Base-by-base conservation (phyloP, 83 land plant species). In the Picea engelmannii region DNA sequence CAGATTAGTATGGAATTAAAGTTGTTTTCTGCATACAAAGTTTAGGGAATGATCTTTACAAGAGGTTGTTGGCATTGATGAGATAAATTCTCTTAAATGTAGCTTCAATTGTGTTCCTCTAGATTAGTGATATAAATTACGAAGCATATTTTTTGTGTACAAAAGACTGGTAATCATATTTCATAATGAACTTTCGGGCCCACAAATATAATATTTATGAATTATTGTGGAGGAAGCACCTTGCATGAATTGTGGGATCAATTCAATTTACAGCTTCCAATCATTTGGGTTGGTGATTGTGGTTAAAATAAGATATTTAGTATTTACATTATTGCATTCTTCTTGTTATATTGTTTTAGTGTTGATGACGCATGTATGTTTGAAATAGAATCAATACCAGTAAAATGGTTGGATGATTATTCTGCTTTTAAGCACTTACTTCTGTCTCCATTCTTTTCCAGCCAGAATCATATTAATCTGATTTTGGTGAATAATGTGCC, bases 401-500 rank as follows among this genome's bases (percentile, higher is more conserved):
- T 74, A 24, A 49, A 74, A 47, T 21, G 77, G 49, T 74, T 23
- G 13, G 77, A 82, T 6, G n/a, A 62, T 16, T 62, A n/a, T 17
- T 13, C 40, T 25, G 70, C 6, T 60, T 78, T 62, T 78, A 15
- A 78, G 23, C 42, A 23, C 13, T 21, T 15, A 69, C 55, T n/a
- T 78, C 18, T 78, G 52, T 27, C 63, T 42, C n/a, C 1, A 40
- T 52, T 89, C n/a, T 16, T 83, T 64, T 87, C 55, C 89, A 97
- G 99, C 82, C 99, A 92, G 86, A 97, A 97, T 78, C 99, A 97
- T 88, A 86, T 97, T 75, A 97, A 95, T 88, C 83, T 97, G 86
- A 95, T 97, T 27, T 83, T 97, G 69, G 98, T 97, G 80, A 97
- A 95, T 88, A 95, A 92, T 85, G 99, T 97, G 52, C 99, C 99